These are phyloP conservation scores for Venturia effusa DNA, from an alignment of 2,329 filamentous ascomycete species.

Conservation along the genomic window DNA sequence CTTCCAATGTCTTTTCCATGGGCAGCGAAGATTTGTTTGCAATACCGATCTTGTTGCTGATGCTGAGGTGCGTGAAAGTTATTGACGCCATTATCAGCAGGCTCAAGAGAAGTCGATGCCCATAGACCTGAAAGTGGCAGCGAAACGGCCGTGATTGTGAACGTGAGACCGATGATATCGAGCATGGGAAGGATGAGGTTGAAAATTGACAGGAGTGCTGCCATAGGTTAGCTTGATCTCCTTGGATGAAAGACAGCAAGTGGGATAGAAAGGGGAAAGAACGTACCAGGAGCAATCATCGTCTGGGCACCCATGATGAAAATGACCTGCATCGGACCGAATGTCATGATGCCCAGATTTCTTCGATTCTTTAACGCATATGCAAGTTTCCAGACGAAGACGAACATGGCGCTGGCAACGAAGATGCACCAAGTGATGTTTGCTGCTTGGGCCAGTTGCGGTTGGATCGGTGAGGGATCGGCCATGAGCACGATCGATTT, in stretches of 20 bases:
- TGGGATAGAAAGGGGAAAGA: conserved; percentile 9
- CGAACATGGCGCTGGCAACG: conserved; percentile 50
- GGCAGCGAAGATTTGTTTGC: neutral
- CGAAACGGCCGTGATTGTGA: conserved; percentile 50
- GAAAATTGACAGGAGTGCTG: conserved; percentile 50
- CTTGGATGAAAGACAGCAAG: conserved; percentile 6
- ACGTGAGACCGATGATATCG: conserved; percentile 43
- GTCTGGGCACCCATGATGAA: conserved; percentile 60
- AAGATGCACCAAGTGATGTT: conserved; percentile 44
- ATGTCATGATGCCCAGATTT: conserved; percentile 46
- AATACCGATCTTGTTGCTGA: neutral
- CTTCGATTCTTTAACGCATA: conserved; percentile 45
- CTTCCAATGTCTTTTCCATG: neutral
- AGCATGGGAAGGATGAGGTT: conserved; percentile 42
- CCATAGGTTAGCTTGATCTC: conserved; percentile 12
- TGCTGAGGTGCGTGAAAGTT: neutral
- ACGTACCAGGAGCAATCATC: conserved; percentile 51
- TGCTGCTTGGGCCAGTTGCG: conserved; percentile 29
- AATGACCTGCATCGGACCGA: conserved; percentile 55
- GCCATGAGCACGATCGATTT: conserved; percentile 25
- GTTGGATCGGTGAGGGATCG: conserved; percentile 16
- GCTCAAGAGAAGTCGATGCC: conserved; percentile 34
- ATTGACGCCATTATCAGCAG: neutral
- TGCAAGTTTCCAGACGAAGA: conserved; percentile 52
- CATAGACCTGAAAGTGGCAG: conserved; percentile 58